Conservation (phyloP, 306 rosid species). For the Vigna reflexopilosa region DNA sequence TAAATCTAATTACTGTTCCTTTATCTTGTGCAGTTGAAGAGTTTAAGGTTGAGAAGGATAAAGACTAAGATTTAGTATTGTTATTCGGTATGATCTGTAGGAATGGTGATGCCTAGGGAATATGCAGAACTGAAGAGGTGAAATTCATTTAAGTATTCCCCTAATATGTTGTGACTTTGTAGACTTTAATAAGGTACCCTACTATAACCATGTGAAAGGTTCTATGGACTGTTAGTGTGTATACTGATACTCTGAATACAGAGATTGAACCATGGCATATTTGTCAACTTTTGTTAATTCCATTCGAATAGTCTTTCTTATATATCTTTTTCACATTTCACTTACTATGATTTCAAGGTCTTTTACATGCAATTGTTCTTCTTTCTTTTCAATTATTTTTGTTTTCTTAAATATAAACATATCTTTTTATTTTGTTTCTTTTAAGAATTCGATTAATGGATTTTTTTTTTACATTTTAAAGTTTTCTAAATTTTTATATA, state of each 20-base stretch:
- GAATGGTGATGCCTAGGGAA: constrained; percentile 31
- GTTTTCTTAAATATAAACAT: no score
- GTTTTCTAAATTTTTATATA: no score
- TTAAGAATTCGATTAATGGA: no score
- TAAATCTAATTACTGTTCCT: constrained; percentile 3
- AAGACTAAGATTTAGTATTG: constrained; percentile 34
- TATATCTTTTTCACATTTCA: background rate
- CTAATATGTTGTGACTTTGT: constrained; percentile 39
- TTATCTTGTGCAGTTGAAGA: constrained; percentile 45
- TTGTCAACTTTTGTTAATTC: constrained; percentile 10
- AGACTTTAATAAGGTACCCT: constrained; percentile 34
- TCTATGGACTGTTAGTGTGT: constrained; percentile 22
- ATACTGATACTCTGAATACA: constrained; percentile 13
- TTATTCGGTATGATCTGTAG: constrained; percentile 2
- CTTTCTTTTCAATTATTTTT: no score
- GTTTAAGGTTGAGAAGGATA: constrained; percentile 22
- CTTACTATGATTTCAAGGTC: background rate
- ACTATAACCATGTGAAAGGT: constrained; percentile 29
- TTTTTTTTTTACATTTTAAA: no score
- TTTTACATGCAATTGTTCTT: background rate
- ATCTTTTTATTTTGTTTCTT: no score
- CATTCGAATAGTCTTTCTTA: background rate
- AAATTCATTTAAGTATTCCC: constrained; percentile 14
- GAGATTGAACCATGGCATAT: constrained; percentile 14
- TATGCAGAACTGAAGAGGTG: constrained; percentile 33